A percentile compares a stretch with the other conserved stretches of the same genome.
Evolutionary conservation across 2,329 filamentous ascomycete species (phyloP).

Genomic region (Sporothrix dimorphospora): DNA sequence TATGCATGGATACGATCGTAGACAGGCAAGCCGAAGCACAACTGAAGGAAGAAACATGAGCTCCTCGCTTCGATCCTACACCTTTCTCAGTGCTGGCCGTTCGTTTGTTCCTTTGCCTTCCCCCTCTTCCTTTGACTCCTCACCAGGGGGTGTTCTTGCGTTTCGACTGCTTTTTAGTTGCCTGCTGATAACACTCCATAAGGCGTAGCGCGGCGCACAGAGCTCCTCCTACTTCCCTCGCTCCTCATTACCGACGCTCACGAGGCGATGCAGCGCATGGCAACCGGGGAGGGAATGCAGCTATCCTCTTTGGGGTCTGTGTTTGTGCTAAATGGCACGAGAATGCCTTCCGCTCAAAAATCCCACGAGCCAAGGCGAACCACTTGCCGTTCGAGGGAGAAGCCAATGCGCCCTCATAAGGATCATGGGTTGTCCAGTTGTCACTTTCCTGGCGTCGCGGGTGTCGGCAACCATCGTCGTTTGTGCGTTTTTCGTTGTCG

Average conservation of each 20-base stretch:
- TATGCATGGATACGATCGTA: no score
- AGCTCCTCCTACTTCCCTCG: not conserved
- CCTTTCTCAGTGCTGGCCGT: no score
- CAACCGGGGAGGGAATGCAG: not conserved
- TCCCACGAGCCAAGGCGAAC: not conserved
- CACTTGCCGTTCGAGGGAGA: not conserved
- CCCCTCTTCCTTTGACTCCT: not conserved
- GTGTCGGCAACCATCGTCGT: not conserved
- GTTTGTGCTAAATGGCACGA: not conserved
- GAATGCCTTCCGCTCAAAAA: not conserved
- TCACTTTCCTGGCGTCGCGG: not conserved
- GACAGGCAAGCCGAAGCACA: no score
- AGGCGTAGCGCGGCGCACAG: not conserved
- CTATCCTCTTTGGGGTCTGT: not conserved
- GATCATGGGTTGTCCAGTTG: conserved; percentile 1
- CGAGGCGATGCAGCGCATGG: not conserved
- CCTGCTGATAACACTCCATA: not conserved
- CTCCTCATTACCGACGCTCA: not conserved
- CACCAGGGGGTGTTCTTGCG: not conserved
- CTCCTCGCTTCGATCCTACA: no score
- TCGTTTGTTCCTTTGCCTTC: not conserved
- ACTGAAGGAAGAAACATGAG: no score
- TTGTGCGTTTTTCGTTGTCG: not conserved
- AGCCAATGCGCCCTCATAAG: not conserved
- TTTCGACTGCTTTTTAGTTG: not conserved